These are phyloP conservation scores for Pseudoneurospora amorphoporcata DNA, from an alignment of 495 filamentous ascomycete genomes.

Conservation along the genomic window DNA sequence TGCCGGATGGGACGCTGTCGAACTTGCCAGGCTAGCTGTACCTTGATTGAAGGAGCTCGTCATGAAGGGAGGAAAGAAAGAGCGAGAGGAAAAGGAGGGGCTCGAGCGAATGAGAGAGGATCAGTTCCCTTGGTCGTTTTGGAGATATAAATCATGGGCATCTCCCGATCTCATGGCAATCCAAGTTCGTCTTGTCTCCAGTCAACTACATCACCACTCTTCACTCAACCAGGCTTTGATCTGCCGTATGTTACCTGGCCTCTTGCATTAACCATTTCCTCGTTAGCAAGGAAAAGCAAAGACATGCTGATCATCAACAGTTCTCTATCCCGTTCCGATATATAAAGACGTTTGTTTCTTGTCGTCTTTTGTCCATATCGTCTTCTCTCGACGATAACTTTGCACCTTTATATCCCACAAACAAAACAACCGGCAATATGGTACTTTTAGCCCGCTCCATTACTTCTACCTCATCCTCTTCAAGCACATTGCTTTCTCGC, in stretches of 20 bases:
- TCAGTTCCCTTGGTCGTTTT: not conserved
- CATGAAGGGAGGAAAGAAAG: not conserved
- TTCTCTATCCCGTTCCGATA: not conserved
- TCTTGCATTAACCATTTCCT: not conserved
- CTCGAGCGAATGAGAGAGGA: not conserved
- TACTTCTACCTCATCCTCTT: slow-evolving; percentile 21
- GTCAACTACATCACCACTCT: not conserved
- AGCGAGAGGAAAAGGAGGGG: not conserved
- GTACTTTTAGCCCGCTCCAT: slow-evolving; percentile 37
- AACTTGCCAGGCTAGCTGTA: not conserved
- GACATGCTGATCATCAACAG: not conserved
- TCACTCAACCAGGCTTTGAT: not conserved
- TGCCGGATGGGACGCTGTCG: not conserved
- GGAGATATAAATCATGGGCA: not conserved
- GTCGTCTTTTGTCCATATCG: not conserved
- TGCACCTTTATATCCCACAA: not conserved
- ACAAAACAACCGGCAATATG: slow-evolving; percentile 34
- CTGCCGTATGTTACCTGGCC: not conserved
- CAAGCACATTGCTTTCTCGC: slow-evolving; percentile 10
- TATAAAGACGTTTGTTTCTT: not conserved
- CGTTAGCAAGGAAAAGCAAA: not conserved
- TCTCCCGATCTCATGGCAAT: not conserved
- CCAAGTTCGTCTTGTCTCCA: not conserved
- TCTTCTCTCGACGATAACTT: not conserved
- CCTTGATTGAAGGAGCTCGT: not conserved